Percentiles rank a stretch among this genome's conserved stretches.
Evolutionary conservation across 257 asterid genomes (phyloP).

Genomic region (Forsythia suspensa): DNA sequence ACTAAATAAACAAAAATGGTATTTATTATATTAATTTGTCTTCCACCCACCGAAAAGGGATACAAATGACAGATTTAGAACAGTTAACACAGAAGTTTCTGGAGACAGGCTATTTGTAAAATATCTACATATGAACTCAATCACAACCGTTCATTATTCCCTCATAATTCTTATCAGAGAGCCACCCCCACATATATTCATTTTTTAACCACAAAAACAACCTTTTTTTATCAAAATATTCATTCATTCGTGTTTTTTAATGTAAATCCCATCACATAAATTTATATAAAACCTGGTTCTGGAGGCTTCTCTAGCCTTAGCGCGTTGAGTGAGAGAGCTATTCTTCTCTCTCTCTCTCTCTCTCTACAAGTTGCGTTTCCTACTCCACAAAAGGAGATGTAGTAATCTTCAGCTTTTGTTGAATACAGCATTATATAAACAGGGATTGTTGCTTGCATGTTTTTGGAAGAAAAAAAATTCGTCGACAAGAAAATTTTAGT

Average conservation of each 20-base stretch:
- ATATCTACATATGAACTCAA: conserved; percentile 32
- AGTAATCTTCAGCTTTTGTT: conserved; percentile 26
- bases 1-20: too few species aligned
- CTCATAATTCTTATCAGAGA: conserved; percentile 3
- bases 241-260: neutral
- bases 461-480: conserved; percentile 33
- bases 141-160: conserved; percentile 40
- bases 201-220: neutral
- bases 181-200: conserved; percentile 15
- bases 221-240: neutral
- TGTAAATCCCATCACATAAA: conserved; percentile 7
- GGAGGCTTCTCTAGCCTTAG: conserved; percentile 44
- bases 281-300: conserved; percentile 38
- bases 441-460: conserved; percentile 3
- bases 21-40: too few species aligned
- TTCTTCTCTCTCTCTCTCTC: conserved; percentile 16
- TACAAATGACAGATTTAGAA: neutral
- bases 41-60: neutral
- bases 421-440: neutral
- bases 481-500: conserved; percentile 47
- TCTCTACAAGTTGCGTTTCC: conserved; percentile 24
- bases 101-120: conserved; percentile 26
- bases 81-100: conserved; percentile 45
- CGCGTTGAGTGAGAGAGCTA: conserved; percentile 18
- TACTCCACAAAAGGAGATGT: neutral